These are phyloP conservation scores for Reutealis trisperma DNA, from an alignment of 345 rosid species.

Conservation along the genomic window DNA sequence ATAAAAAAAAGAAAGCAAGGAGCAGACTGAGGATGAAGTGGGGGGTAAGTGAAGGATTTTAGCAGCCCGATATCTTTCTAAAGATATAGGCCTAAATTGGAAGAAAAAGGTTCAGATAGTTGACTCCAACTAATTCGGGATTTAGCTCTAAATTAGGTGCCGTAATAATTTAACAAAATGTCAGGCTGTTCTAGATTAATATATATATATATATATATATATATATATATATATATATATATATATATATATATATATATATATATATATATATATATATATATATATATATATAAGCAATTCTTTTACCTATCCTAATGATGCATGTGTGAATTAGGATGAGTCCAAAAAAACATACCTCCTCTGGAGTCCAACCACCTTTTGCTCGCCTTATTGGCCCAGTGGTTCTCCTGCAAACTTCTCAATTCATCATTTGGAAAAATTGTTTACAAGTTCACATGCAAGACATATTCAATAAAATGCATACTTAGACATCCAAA, in stretches of 20 bases:
- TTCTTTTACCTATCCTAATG: not conserved
- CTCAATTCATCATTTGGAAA: constrained; percentile 15
- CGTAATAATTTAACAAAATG: not conserved
- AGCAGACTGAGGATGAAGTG: not conserved
- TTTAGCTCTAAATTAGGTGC: not conserved
- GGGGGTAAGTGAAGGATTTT: not conserved
- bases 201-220: too few relatives aligned
- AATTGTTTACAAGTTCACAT: constrained; percentile 3
- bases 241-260: too few relatives aligned
- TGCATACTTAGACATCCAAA: not conserved
- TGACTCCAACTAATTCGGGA: too few relatives aligned
- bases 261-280: too few relatives aligned
- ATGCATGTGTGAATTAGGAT: not conserved
- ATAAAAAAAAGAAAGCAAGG: not conserved
- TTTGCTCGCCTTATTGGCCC: constrained; percentile 98
- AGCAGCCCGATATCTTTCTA: too few relatives aligned
- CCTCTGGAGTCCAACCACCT: constrained; percentile 98
- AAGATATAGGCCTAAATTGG: too few relatives aligned
- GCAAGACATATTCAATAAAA: not conserved
- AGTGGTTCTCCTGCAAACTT: constrained; percentile 73
- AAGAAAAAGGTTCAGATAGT: too few relatives aligned
- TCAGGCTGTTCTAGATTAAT: not conserved
- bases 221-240: too few relatives aligned
- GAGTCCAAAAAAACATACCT: constrained; percentile 44
- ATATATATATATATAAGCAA: not conserved